Conservation (phyloP, 1,139 yeast genomes). For the Suhomyces anneliseae region DNA sequence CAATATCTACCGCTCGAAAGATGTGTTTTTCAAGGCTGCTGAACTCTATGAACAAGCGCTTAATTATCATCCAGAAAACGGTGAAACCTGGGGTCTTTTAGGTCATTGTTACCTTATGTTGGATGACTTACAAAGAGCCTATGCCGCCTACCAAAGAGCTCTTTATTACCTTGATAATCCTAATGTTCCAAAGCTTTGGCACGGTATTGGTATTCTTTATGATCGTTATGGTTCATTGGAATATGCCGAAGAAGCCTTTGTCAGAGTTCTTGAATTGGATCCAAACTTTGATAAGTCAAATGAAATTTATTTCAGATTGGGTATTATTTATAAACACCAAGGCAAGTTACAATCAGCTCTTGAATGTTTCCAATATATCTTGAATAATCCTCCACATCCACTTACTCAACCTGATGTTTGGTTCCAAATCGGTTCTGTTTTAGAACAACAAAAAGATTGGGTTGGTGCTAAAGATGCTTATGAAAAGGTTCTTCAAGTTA, state of each 20-base stretch:
- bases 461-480: slow-evolving; percentile 92
- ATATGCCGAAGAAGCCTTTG: slow-evolving; percentile 97
- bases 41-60: slow-evolving; percentile 89
- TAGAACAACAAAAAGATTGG: slow-evolving; percentile 93
- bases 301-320: slow-evolving; percentile 92
- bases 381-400: slow-evolving; percentile 91
- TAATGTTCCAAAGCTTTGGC: slow-evolving; percentile 96
- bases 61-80: slow-evolving; percentile 79
- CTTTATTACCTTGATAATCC: slow-evolving; percentile 88
- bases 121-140: slow-evolving; percentile 93
- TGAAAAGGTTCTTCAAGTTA: slow-evolving; percentile 84
- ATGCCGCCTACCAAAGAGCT: slow-evolving; percentile 96
- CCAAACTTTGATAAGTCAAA: slow-evolving; percentile 95
- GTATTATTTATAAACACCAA: slow-evolving; percentile 96
- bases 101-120: slow-evolving; percentile 97
- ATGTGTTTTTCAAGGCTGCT: slow-evolving; percentile 89
- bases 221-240: slow-evolving; percentile 95
- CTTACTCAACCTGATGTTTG: slow-evolving; percentile 95
- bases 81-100: slow-evolving; percentile 95
- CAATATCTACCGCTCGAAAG: slow-evolving; percentile 82
- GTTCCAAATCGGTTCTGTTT: slow-evolving; percentile 96
- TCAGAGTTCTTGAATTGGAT: slow-evolving; percentile 90
- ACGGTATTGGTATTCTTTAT: slow-evolving; percentile 93
- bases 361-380: slow-evolving; percentile 90
- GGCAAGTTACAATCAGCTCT: slow-evolving; percentile 82